phyloP scores from a whole-genome alignment of 441 rosid genomes.

The Pelargonium hybrid region DNA sequence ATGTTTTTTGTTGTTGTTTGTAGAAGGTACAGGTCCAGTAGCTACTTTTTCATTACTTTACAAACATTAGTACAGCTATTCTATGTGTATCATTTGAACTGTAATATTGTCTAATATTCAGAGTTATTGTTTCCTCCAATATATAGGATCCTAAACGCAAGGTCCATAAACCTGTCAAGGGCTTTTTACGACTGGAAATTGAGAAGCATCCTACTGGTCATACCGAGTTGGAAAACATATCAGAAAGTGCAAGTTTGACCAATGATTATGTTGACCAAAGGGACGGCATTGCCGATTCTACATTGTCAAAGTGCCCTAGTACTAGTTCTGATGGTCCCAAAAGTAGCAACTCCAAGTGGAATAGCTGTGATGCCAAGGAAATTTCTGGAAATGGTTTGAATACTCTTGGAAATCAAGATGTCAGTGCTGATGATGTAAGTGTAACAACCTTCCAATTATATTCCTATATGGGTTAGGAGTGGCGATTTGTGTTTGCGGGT shows the following conservation, averaged over 20 bases:
- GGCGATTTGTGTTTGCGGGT: no score
- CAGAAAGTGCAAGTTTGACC: constrained; percentile 81
- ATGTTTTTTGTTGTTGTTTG: neutral
- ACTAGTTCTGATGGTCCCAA: constrained; percentile 61
- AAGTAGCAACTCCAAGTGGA: constrained; percentile 51
- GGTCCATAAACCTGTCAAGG: constrained; percentile 94
- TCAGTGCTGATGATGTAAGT: constrained; percentile 61
- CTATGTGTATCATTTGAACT: neutral
- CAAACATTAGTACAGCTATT: neutral
- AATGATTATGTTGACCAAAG: constrained; percentile 74
- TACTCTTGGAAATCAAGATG: constrained; percentile 44
- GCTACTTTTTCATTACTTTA: neutral
- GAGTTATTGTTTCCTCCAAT: constrained; percentile 22
- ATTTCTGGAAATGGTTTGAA: constrained; percentile 48
- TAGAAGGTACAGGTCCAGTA: neutral
- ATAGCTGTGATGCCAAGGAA: constrained; percentile 48
- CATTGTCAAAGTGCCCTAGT: constrained; percentile 55
- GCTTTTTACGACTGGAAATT: constrained; percentile 80
- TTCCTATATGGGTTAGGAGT: neutral
- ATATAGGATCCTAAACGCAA: constrained; percentile 85
- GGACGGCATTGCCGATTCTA: constrained; percentile 43
- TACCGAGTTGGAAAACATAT: constrained; percentile 65
- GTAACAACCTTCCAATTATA: constrained; percentile 12
- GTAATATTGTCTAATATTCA: neutral
- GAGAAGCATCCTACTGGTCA: constrained; percentile 76